Evolutionary conservation across 2,329 filamentous ascomycete species (phyloP).

Genomic region (Diaporthe australafricana): DNA sequence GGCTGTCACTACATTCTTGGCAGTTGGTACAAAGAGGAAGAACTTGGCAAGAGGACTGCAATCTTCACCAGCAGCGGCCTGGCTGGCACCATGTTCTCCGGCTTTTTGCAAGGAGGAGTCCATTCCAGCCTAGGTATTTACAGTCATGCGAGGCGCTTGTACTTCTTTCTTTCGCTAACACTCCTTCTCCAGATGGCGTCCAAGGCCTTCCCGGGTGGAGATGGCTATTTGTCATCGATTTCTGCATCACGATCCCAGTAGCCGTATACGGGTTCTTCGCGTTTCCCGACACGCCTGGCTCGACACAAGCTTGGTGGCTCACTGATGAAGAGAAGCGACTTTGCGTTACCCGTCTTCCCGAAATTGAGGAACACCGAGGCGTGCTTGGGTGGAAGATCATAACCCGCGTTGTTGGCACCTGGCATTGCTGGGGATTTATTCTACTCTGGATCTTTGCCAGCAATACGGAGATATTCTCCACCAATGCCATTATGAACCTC

Average conservation of each 20-base stretch:
- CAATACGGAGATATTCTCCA: conserved; percentile 30
- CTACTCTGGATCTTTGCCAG: conserved; percentile 10
- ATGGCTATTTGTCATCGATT: conserved; percentile 27
- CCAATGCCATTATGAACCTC: conserved; percentile 26
- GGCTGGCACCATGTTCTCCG: conserved; percentile 22
- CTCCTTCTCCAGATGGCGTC: not conserved
- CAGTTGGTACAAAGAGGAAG: conserved; percentile 24
- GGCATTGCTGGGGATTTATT: conserved; percentile 7
- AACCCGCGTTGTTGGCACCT: not conserved
- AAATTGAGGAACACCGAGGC: too few relatives aligned
- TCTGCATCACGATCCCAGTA: conserved; percentile 3
- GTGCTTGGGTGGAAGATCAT: not conserved
- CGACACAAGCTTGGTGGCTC: too few relatives aligned
- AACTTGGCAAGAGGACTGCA: conserved; percentile 25
- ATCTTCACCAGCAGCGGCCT: conserved; percentile 26
- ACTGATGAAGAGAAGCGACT: too few relatives aligned
- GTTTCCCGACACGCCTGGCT: too few relatives aligned
- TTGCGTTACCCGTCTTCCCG: too few relatives aligned
- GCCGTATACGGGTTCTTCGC: too few relatives aligned
- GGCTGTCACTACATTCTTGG: conserved; percentile 24
- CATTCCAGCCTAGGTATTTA: not conserved
- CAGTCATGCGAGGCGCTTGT: not conserved
- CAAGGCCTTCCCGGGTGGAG: conserved; percentile 22
- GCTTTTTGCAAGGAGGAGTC: conserved; percentile 17
- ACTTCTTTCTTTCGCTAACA: not conserved